Conservation (phyloP, 2,329 filamentous ascomycete genomes). For the Aureobasidium sp. region DNA sequence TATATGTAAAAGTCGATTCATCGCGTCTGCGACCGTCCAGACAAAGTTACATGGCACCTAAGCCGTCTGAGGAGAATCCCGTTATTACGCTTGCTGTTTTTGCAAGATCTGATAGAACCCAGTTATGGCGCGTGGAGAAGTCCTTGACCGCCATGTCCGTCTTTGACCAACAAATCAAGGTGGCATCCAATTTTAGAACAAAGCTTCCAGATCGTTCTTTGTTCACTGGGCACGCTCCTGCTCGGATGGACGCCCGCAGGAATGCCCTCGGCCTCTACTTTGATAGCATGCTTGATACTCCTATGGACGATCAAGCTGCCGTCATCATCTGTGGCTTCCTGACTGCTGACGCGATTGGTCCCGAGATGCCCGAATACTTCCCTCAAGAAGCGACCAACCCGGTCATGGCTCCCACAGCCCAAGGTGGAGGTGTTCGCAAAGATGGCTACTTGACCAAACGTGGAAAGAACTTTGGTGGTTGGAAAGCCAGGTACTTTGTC, state of each 20-base stretch:
- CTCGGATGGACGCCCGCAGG: conserved; percentile 83
- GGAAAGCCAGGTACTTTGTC: conserved; percentile 78
- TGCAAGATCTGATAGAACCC: conserved; percentile 64
- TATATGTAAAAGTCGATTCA: conserved; percentile 81
- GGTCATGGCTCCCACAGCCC: conserved; percentile 26
- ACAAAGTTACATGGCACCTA: conserved; percentile 73
- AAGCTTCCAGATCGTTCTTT: conserved; percentile 76
- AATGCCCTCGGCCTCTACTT: conserved; percentile 77
- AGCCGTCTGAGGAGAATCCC: conserved; percentile 78
- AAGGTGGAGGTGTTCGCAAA: conserved; percentile 44
- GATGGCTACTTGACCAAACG: conserved; percentile 93
- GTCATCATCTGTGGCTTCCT: conserved; percentile 82
- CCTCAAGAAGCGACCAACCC: background rate
- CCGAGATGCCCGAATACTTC: conserved; percentile 46
- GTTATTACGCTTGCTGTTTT: conserved; percentile 88
- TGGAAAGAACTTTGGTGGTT: conserved; percentile 97
- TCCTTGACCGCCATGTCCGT: conserved; percentile 73
- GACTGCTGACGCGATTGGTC: conserved; percentile 57
- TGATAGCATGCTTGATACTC: conserved; percentile 74
- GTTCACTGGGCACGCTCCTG: conserved; percentile 88
- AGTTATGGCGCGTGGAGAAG: conserved; percentile 94
- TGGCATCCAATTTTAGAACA: conserved; percentile 62
- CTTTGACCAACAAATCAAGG: conserved; percentile 74
- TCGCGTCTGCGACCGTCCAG: conserved; percentile 91
- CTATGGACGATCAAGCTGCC: conserved; percentile 69